Percentiles rank a stretch among this genome's conserved stretches.
These are phyloP conservation scores for Agaricales sp. DNA, from an alignment of 1,284 basidiomycete genomes.

Conservation along the genomic window DNA sequence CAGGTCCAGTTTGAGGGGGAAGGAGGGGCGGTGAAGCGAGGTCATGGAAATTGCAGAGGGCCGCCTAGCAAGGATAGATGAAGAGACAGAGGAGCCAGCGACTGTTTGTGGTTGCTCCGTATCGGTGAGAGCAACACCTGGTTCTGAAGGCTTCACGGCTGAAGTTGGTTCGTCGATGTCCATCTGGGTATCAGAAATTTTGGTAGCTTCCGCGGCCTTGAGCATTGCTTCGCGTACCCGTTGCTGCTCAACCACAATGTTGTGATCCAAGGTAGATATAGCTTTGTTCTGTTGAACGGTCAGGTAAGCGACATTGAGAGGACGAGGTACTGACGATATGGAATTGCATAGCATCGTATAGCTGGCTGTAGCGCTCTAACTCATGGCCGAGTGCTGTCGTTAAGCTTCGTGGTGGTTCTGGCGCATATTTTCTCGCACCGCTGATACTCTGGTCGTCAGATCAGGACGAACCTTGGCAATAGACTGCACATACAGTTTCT, in stretches of 20 bases:
- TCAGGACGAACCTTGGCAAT: not conserved
- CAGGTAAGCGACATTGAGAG: constrained; percentile 13
- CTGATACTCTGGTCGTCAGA: constrained; percentile 20
- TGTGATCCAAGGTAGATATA: constrained; percentile 15
- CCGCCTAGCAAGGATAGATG: constrained; percentile 31
- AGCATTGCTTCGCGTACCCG: constrained; percentile 11
- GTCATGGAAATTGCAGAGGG: constrained; percentile 69
- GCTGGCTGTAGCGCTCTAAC: constrained; percentile 65
- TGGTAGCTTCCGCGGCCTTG: constrained; percentile 20
- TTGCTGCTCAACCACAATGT: constrained; percentile 11
- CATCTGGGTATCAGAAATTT: constrained; percentile 15
- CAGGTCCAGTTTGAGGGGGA: constrained; percentile 65
- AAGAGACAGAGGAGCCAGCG: constrained; percentile 13
- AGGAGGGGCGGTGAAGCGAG: constrained; percentile 56
- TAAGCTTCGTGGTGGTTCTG: constrained; percentile 53
- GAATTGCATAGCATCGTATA: constrained; percentile 65
- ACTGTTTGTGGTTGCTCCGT: constrained; percentile 16
- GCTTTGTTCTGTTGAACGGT: constrained; percentile 14
- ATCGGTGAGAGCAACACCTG: constrained; percentile 21
- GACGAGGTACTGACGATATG: constrained; percentile 39
- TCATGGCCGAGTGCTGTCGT: constrained; percentile 57
- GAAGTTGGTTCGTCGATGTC: constrained; percentile 12
- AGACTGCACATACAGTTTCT: constrained; percentile 40
- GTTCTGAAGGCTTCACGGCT: too few relatives aligned
- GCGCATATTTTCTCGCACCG: constrained; percentile 44